Conservation (phyloP, 2,329 filamentous ascomycete genomes). For the Hirsutella thompsonii region DNA sequence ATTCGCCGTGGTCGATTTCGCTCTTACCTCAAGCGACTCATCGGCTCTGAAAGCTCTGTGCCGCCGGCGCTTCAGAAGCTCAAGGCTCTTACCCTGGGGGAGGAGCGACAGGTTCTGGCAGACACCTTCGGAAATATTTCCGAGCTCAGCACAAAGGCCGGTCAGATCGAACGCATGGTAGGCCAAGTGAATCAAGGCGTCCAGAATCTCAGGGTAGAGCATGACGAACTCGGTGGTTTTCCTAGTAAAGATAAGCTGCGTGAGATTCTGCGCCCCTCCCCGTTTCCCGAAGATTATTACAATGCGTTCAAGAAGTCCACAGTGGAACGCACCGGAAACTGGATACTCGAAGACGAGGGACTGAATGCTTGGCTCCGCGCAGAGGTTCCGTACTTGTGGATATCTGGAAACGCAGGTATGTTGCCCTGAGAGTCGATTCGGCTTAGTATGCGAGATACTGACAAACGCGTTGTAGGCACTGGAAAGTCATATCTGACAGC, state of each 20-base stretch:
- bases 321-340: slow-evolving; percentile 29
- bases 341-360: slow-evolving; percentile 26
- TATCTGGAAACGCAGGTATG: slow-evolving; percentile 27
- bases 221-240: slow-evolving; percentile 17
- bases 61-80: slow-evolving; percentile 25
- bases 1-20: slow-evolving; percentile 26
- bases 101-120: slow-evolving; percentile 28
- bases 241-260: slow-evolving; percentile 24
- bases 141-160: slow-evolving; percentile 21
- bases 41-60: slow-evolving; percentile 26
- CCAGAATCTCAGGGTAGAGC: slow-evolving; percentile 19
- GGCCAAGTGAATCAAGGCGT: slow-evolving; percentile 21
- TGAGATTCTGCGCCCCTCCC: slow-evolving; percentile 26
- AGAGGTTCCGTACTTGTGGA: slow-evolving; percentile 27
- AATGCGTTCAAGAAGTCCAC: slow-evolving; percentile 25
- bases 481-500: slow-evolving; percentile 33
- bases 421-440: not conserved
- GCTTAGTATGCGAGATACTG: not conserved
- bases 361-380: slow-evolving; percentile 25
- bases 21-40: slow-evolving; percentile 25
- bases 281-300: slow-evolving; percentile 28
- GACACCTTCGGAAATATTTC: slow-evolving; percentile 27
- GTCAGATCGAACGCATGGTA: slow-evolving; percentile 20
- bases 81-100: slow-evolving; percentile 25
- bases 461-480: slow-evolving; percentile 15